A percentile compares a stretch with the other conserved stretches of the same genome.
phyloP scores from a whole-genome alignment of 768 basidiomycete species.

The Trametopsis cervina region DNA sequence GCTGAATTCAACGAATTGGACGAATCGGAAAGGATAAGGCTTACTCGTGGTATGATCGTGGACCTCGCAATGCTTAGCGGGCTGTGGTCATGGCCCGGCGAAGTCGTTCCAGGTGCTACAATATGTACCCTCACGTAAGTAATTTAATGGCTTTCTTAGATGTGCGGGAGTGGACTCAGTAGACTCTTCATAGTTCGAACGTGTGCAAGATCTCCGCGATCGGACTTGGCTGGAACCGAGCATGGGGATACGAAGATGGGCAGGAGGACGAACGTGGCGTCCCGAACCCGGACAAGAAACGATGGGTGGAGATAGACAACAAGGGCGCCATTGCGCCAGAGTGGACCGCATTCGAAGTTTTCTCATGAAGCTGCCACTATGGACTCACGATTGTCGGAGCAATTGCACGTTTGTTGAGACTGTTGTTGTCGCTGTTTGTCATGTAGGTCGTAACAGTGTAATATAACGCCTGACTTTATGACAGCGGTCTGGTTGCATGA shows the following conservation, averaged over 20 bases:
- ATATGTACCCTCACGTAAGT: conserved; percentile 55
- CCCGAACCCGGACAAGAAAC: conserved; percentile 36
- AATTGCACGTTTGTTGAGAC: no score
- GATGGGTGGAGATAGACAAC: conserved; percentile 65
- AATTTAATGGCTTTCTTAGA: no score
- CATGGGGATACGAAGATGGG: conserved; percentile 46
- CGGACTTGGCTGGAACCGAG: conserved; percentile 55
- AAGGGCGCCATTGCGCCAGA: conserved; percentile 46
- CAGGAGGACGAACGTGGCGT: conserved; percentile 30
- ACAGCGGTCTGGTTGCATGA: no score
- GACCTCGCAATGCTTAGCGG: conserved; percentile 65
- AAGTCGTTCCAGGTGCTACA: conserved; percentile 41
- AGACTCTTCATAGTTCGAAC: conserved; percentile 46
- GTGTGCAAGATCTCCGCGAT: conserved; percentile 53
- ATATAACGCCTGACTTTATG: no score
- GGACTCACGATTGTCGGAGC: no score
- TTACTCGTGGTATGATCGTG: conserved; percentile 58
- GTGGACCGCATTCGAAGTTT: conserved; percentile 55
- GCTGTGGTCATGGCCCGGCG: conserved; percentile 43
- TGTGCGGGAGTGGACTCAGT: conserved; percentile 2
- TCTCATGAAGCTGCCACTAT: no score
- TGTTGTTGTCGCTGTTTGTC: no score
- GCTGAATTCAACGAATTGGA: conserved; percentile 37
- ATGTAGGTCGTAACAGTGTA: no score
- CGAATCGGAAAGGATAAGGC: conserved; percentile 34